A percentile compares a stretch with the other conserved stretches of the same genome.
Evolutionary conservation across 768 basidiomycete genomes (phyloP).

Genomic region (Cubamyces sp.): DNA sequence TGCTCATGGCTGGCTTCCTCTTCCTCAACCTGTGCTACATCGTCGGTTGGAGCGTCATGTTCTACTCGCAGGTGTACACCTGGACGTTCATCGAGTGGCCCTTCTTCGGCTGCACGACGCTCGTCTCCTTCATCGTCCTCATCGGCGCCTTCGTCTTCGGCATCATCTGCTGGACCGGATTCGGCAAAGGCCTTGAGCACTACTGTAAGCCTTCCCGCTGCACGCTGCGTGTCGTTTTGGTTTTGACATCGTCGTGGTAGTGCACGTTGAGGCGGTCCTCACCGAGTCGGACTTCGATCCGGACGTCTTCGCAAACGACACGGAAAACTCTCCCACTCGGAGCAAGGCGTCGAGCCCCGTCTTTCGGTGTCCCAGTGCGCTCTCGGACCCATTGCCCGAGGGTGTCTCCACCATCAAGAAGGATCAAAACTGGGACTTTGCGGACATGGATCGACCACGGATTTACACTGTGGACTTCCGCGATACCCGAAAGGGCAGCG

Average conservation of each 20-base stretch:
- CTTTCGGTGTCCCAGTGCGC: constrained; percentile 19
- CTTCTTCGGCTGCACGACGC: constrained; percentile 50
- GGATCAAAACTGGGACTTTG: constrained; percentile 32
- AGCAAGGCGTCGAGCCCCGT: constrained; percentile 3
- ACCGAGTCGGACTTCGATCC: constrained; percentile 34
- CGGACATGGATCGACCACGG: constrained; percentile 24
- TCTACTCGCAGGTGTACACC: constrained; percentile 35
- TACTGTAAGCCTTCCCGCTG: constrained; percentile 47
- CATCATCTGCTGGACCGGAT: constrained; percentile 53
- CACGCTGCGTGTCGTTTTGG: neutral
- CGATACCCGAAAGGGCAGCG: neutral
- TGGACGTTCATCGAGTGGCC: constrained; percentile 48
- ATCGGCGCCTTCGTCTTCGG: constrained; percentile 48
- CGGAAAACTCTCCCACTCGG: constrained; percentile 5
- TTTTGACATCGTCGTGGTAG: constrained; percentile 2
- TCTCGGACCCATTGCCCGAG: constrained; percentile 10
- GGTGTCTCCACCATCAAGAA: constrained; percentile 22
- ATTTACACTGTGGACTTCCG: constrained; percentile 30
- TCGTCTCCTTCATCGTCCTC: constrained; percentile 43
- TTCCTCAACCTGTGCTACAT: constrained; percentile 43
- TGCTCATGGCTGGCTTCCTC: constrained; percentile 48
- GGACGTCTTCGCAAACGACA: constrained; percentile 31
- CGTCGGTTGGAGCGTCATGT: constrained; percentile 31
- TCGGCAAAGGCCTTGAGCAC: constrained; percentile 56
- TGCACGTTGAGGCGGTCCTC: constrained; percentile 30